Evolutionary conservation across 306 rosid species (phyloP).

Genomic region (Arachis hypogaea): DNA sequence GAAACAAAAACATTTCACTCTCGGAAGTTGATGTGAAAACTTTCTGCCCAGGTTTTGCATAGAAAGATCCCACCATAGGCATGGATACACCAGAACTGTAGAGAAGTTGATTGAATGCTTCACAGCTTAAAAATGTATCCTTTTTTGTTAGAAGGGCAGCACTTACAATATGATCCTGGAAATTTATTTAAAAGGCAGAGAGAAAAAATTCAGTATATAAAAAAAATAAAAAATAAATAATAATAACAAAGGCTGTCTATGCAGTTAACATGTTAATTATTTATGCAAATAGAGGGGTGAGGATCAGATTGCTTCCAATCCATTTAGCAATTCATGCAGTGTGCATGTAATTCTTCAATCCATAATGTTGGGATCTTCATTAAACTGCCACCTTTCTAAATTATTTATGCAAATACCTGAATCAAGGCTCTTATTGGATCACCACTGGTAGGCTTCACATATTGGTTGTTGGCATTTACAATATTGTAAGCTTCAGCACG

Average conservation of each 20-base stretch:
- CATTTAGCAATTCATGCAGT: not conserved
- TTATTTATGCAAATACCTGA: slow-evolving; percentile 61
- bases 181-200: slow-evolving; percentile 29
- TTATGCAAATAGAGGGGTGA: slow-evolving; percentile 10
- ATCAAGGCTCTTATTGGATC: slow-evolving; percentile 93
- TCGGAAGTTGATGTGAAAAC: slow-evolving; percentile 57
- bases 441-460: slow-evolving; percentile 97
- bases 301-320: not conserved
- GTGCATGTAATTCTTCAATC: slow-evolving; percentile 10
- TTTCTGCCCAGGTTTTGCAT: slow-evolving; percentile 62
- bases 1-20: slow-evolving; percentile 63
- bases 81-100: slow-evolving; percentile 79
- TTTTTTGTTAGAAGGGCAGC: slow-evolving; percentile 90
- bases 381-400: not conserved
- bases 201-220: slow-evolving; percentile 20
- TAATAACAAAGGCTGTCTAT: not conserved
- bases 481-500: slow-evolving; percentile 96
- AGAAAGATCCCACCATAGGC: slow-evolving; percentile 43
- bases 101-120: slow-evolving; percentile 84
- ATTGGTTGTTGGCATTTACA: slow-evolving; percentile 94
- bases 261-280: slow-evolving; percentile 19
- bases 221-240: not conserved
- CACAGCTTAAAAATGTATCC: slow-evolving; percentile 72
- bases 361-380: slow-evolving; percentile 10
- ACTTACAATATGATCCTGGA: slow-evolving; percentile 92